Base-by-base conservation (phyloP, 1,284 basidiomycete species). In the Puccinia coronata region DNA sequence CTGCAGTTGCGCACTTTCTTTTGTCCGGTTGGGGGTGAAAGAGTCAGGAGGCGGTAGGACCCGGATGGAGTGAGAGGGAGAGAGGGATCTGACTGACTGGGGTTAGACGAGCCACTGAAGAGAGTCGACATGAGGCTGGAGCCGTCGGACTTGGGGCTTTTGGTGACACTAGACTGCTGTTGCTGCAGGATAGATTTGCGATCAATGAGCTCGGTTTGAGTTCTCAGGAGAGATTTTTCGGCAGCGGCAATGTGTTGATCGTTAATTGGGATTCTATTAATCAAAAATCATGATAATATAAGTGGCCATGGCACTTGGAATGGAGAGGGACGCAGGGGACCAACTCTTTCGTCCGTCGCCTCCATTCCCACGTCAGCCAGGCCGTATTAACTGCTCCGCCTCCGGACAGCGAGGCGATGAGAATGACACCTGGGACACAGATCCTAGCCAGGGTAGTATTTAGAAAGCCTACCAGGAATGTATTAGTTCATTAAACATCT, bases 401-500 rank as follows among this genome's bases (percentile, higher is more conserved):
- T 4, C 87, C 87, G 0, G 87, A 87, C 0, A 88, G 83, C 0
- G 85, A 81, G 0, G 85, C 87, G 71, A 88, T 88, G n/a, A 88
- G 83, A 4, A 85, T 83, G 20, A 87, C 85, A 11, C 87, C 87
- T 1, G 87, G 85, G 11, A 87, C 85, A 59, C 86, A 87, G 1
- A 87, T 86, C 8, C 87, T 83, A n/a, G 84, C 84, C 0, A 86
- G 82, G 2, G 84, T 82, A 3, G 83, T 81, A 63, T 84, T 85
- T 74, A 86, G 82, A n/a, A 85, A 71, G 3, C 84, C 84, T 85
- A 41, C 82, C 16, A 49, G 41, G 8, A 43, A 20, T 12, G 25
- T 67, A 23, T 67, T n/a, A 34, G 39, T n/a, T n/a, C n/a, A n/a
- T n/a, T n/a, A n/a, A n/a, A n/a, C n/a, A n/a, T n/a, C n/a, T n/a